Conservation (phyloP, 1,139 yeast genomes). For the Hyphopichia burtonii region DNA sequence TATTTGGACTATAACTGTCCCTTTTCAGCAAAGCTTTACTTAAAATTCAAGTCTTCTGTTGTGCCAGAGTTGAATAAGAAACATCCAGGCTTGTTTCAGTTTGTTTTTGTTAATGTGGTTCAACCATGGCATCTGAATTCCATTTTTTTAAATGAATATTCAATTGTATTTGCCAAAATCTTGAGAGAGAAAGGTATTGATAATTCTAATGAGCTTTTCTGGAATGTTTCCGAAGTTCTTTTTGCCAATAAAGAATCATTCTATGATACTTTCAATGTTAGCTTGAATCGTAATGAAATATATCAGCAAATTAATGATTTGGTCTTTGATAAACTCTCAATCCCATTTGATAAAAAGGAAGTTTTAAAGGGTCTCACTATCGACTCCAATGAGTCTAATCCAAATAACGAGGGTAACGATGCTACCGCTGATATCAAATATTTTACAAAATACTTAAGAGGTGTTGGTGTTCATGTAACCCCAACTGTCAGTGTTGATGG, state of each 20-base stretch:
- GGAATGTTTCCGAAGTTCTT: slow-evolving; percentile 59
- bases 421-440: slow-evolving; percentile 66
- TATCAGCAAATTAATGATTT: slow-evolving; percentile 55
- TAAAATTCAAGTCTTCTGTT: slow-evolving; percentile 51
- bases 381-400: slow-evolving; percentile 18
- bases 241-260: slow-evolving; percentile 54
- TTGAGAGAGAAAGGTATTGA: slow-evolving; percentile 38
- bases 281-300: slow-evolving; percentile 55
- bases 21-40: slow-evolving; percentile 63
- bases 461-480: slow-evolving; percentile 77
- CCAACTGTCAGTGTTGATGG: slow-evolving; percentile 84
- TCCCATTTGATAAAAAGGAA: slow-evolving; percentile 37
- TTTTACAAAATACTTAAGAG: slow-evolving; percentile 71
- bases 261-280: slow-evolving; percentile 60
- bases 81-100: slow-evolving; percentile 53
- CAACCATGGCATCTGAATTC: slow-evolving; percentile 91
- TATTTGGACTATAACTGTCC: slow-evolving; percentile 83
- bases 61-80: slow-evolving; percentile 51
- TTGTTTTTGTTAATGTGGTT: slow-evolving; percentile 62
- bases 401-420: slow-evolving; percentile 57
- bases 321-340: slow-evolving; percentile 35
- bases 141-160: slow-evolving; percentile 65
- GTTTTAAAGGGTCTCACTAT: slow-evolving; percentile 35
- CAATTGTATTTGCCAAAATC: slow-evolving; percentile 63
- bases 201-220: slow-evolving; percentile 43